A percentile compares a stretch with the other conserved stretches of the same genome.
Evolutionary conservation across 1,284 basidiomycete genomes (phyloP).

Genomic region (Rhodotorula sp.): DNA sequence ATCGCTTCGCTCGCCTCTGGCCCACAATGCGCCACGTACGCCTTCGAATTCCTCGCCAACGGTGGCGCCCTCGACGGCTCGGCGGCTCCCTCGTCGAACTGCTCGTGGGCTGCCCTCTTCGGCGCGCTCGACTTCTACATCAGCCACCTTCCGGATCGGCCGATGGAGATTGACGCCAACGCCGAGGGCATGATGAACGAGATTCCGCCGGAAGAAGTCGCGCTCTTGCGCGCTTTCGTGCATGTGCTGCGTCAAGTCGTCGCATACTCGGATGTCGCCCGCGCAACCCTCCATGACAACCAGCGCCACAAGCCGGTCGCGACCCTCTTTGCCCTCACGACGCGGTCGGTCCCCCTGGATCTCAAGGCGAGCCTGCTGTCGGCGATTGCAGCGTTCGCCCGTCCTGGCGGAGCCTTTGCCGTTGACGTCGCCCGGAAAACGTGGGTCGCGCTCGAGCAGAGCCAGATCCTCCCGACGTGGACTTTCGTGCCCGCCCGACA

Average conservation of each 20-base stretch:
- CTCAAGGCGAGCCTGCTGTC: constrained; percentile 85
- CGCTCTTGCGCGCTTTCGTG: constrained; percentile 76
- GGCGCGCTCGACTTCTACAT: constrained; percentile 59
- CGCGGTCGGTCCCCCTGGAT: constrained; percentile 79
- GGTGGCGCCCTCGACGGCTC: constrained; percentile 49
- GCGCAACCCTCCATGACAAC: constrained; percentile 74
- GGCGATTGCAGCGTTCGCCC: constrained; percentile 72
- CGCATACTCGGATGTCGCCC: constrained; percentile 70
- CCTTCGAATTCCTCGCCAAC: constrained; percentile 70
- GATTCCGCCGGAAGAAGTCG: constrained; percentile 71
- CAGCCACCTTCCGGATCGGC: constrained; percentile 44
- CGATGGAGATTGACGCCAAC: constrained; percentile 47
- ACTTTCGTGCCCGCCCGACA: constrained; percentile 26
- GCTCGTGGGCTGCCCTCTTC: constrained; percentile 58
- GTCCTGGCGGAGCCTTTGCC: constrained; percentile 60
- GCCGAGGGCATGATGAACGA: constrained; percentile 40
- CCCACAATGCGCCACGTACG: constrained; percentile 74
- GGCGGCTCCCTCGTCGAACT: constrained; percentile 46
- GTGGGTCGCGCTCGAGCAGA: constrained; percentile 77
- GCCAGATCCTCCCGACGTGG: constrained; percentile 60
- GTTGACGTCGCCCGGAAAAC: constrained; percentile 76
- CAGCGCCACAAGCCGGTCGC: constrained; percentile 67
- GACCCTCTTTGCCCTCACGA: constrained; percentile 72
- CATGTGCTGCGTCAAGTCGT: constrained; percentile 77
- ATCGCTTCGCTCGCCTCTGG: constrained; percentile 79